Percentiles rank a stretch among this genome's conserved stretches.
phyloP scores from a whole-genome alignment of 495 filamentous ascomycete species.

The Cudoniella acicularis region DNA sequence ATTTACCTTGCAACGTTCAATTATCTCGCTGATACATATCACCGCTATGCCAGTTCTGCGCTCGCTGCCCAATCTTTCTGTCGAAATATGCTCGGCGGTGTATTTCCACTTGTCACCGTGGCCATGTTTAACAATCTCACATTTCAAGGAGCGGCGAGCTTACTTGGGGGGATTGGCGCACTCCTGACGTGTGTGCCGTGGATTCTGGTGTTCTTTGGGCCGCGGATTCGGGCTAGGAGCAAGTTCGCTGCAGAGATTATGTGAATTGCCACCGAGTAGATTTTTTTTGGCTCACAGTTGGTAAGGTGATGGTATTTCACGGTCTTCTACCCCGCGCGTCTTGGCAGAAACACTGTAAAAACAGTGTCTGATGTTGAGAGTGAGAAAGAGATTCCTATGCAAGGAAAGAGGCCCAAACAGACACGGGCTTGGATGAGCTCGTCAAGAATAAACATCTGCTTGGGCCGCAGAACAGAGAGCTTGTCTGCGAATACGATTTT shows the following conservation, averaged over 20 bases:
- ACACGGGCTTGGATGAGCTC: no score
- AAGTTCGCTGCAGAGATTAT: constrained; percentile 56
- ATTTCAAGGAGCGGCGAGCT: constrained; percentile 66
- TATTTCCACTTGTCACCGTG: constrained; percentile 74
- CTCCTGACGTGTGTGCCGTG: constrained; percentile 77
- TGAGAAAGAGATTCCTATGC: no score
- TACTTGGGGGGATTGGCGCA: constrained; percentile 72
- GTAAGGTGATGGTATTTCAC: no score
- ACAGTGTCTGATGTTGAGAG: no score
- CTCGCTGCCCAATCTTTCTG: constrained; percentile 83
- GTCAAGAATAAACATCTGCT: no score
- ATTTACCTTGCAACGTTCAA: constrained; percentile 93
- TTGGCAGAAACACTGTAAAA: no score
- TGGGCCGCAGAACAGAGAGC: no score
- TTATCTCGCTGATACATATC: constrained; percentile 90
- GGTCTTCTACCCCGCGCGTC: not conserved
- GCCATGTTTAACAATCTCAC: constrained; percentile 70
- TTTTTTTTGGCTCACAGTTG: no score
- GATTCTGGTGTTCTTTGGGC: constrained; percentile 78
- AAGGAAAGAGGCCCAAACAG: no score
- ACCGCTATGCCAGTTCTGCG: constrained; percentile 78
- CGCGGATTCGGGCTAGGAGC: constrained; percentile 71
- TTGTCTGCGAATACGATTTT: no score
- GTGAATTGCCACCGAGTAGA: constrained; percentile 8
- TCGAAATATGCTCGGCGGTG: constrained; percentile 78